These are phyloP conservation scores for Calonectria leucothoes DNA, from an alignment of 2,329 filamentous ascomycete genomes.

Conservation along the genomic window DNA sequence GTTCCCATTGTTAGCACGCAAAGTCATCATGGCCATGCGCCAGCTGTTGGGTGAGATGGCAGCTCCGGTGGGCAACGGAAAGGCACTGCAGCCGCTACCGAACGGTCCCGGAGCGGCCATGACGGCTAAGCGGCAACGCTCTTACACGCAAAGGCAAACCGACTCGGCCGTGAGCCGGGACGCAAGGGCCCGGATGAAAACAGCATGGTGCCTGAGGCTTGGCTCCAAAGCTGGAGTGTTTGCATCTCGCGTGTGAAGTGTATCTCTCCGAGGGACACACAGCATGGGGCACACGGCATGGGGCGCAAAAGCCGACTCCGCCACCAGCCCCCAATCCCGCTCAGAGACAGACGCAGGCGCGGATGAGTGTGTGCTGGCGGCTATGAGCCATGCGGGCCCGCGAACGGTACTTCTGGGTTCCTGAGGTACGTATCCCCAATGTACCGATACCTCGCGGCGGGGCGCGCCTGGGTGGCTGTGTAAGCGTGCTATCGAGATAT, in stretches of 20 bases:
- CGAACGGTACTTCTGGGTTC: constrained; percentile 18
- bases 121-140: constrained; percentile 7
- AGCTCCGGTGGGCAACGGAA: constrained; percentile 19
- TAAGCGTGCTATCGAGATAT: neutral
- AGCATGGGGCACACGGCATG: neutral
- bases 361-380: neutral
- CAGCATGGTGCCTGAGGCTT: neutral
- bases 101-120: constrained; percentile 17
- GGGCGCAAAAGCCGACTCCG: neutral
- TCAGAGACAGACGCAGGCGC: neutral
- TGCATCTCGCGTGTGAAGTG: neutral
- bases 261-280: neutral
- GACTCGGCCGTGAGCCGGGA: constrained; percentile 9
- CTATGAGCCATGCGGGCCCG: neutral
- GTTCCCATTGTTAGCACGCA: neutral
- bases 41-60: neutral
- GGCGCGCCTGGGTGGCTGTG: neutral
- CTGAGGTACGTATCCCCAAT: neutral
- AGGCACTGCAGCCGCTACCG: constrained; percentile 22
- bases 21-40: constrained; percentile 6
- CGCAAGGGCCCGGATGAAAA: neutral
- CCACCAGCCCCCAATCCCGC: constrained; percentile 12
- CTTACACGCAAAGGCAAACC: neutral
- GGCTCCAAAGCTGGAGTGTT: neutral
- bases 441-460: constrained; percentile 10